phyloP scores from a whole-genome alignment of 768 basidiomycete species.

The Russula earlei region DNA sequence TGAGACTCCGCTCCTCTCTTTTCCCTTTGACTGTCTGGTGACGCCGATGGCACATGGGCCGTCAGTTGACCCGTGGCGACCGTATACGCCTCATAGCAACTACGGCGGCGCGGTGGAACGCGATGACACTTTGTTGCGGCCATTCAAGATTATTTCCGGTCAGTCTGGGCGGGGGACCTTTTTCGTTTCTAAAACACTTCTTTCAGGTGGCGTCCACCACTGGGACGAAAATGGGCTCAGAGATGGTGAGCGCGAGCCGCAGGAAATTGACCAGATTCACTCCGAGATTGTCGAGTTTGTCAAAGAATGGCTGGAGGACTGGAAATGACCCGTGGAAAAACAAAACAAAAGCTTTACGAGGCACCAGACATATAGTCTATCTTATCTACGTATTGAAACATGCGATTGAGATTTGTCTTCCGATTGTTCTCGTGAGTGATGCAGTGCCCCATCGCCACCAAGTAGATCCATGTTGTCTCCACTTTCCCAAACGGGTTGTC shows the following conservation, averaged over 20 bases:
- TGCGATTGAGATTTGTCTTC: too few species aligned
- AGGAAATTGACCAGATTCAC: constrained; percentile 73
- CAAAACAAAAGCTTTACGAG: too few species aligned
- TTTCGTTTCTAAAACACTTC: background rate
- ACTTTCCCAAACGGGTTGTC: too few species aligned
- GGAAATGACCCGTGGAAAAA: background rate
- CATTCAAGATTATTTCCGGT: constrained; percentile 86
- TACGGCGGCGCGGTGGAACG: constrained; percentile 49
- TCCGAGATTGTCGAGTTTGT: constrained; percentile 74
- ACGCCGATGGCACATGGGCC: background rate
- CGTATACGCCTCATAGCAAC: constrained; percentile 72
- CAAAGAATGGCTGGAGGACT: constrained; percentile 55
- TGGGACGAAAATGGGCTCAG: constrained; percentile 68
- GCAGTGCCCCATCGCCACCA: too few species aligned
- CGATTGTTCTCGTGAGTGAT: too few species aligned
- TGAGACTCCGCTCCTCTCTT: too few species aligned
- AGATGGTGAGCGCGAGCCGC: constrained; percentile 55
- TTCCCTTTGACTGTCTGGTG: background rate
- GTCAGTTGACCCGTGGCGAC: constrained; percentile 84
- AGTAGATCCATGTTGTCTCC: too few species aligned
- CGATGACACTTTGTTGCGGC: constrained; percentile 59
- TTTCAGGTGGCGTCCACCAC: constrained; percentile 62
- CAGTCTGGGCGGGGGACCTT: constrained; percentile 23
- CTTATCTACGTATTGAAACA: too few species aligned
- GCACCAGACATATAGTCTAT: too few species aligned